Evolutionary conservation across 176 grass and related monocot genomes (phyloP), one percentile per base, ranked within the genome.

Genomic region (Calamus simplicifolius): DNA sequence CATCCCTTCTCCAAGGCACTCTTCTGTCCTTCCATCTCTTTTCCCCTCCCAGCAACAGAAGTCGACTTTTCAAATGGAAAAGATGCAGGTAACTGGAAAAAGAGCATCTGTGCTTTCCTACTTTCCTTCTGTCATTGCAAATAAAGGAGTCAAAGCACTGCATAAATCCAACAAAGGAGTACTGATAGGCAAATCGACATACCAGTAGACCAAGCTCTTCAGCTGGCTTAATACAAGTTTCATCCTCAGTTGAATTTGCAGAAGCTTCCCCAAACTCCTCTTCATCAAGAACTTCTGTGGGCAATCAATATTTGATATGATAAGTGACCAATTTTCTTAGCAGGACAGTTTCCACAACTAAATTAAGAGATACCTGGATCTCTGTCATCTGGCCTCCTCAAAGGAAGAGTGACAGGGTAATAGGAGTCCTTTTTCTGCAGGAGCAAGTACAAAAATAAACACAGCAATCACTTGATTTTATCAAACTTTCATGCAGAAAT

Each of bases 1-100:
- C 63, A 86, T 18, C 77, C 79, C 69, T 66, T 69, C 67, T 59
- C 89, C 18, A 52, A 52, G 27, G 49, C 49, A 66, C 49, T 80
- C 19, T 74, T 64, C 16, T 67, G 78, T 19, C 25, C 51, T 4
- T 10, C 52, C 18, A 27, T 38, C 64, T 62, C 82, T 80, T 78
- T 78, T 16, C 78, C 77, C 59, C 43, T 79, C 49, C 65, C 54
- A 66, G 63, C 67, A 64, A 79, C 18, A 86, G 48, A 31, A 25
- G 63, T 35, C 61, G 3, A 68, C 15, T 43, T 43, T 43, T 43
- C 8, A 12, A 64, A 57, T 30, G 87, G 87, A 56, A 90, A 76
- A 56, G 75, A 72, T 64, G 77, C 85, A 16, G 87, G 87, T 35
- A 90, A 31, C 71, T 90, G 79, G 71, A 90, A 90, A 55, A 90